Evolutionary conservation across 2,329 filamentous ascomycete genomes (phyloP).

Genomic region (Cladorrhinum sp.): DNA sequence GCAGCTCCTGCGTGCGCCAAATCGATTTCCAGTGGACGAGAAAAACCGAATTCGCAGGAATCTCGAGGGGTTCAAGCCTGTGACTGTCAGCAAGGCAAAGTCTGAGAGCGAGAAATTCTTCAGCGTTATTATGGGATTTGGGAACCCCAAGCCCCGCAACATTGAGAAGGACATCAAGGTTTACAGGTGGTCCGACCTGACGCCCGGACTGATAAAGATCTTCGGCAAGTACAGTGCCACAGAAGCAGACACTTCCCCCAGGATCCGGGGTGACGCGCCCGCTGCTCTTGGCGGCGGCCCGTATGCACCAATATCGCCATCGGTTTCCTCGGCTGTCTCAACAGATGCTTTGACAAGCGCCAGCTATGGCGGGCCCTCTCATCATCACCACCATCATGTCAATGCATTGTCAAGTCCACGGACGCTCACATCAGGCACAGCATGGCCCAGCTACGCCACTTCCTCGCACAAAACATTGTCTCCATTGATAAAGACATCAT

Average conservation of each 20-base stretch:
- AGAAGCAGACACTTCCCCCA: slow-evolving; percentile 31
- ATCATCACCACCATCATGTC: slow-evolving; percentile 44
- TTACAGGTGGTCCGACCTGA: slow-evolving; percentile 91
- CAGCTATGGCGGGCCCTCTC: slow-evolving; percentile 39
- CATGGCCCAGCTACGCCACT: slow-evolving; percentile 45
- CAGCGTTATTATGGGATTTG: slow-evolving; percentile 98
- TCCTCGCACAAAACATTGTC: slow-evolving; percentile 44
- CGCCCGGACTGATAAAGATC: slow-evolving; percentile 90
- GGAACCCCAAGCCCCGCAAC: slow-evolving; percentile 89
- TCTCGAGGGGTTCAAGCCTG: slow-evolving; percentile 86
- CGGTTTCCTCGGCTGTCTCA: slow-evolving; percentile 34
- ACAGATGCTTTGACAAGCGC: slow-evolving; percentile 36
- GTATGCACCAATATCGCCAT: slow-evolving; percentile 47
- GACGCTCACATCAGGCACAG: slow-evolving; percentile 45
- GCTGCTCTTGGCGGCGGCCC: slow-evolving; percentile 33
- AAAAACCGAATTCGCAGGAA: slow-evolving; percentile 98
- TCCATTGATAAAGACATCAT: slow-evolving; percentile 38
- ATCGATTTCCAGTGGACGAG: slow-evolving; percentile 90
- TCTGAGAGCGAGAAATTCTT: slow-evolving; percentile 94
- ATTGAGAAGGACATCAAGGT: slow-evolving; percentile 99
- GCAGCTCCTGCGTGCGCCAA: slow-evolving; percentile 71
- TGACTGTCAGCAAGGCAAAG: slow-evolving; percentile 92
- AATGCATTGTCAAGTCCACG: slow-evolving; percentile 53
- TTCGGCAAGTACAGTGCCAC: slow-evolving; percentile 85
- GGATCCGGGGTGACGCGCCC: slow-evolving; percentile 44